These are phyloP conservation scores for Beauveria sp. DNA, from an alignment of 2,329 filamentous ascomycete genomes.

Conservation along the genomic window DNA sequence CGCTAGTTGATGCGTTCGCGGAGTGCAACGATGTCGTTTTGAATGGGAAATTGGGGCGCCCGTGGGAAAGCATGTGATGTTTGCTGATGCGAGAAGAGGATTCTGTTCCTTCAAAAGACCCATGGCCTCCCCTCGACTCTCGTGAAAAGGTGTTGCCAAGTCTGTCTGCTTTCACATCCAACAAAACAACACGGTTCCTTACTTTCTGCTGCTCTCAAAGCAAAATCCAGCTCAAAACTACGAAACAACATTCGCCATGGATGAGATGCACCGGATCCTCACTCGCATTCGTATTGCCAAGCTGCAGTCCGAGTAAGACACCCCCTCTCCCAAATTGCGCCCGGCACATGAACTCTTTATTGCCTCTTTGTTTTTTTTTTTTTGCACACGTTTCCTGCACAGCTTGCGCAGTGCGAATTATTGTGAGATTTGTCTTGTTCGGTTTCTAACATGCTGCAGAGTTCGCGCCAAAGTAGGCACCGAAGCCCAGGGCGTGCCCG, in stretches of 20 bases:
- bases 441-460: not conserved
- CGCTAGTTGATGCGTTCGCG: not conserved
- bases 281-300: constrained; percentile 41
- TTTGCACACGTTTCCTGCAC: not conserved
- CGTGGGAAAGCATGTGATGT: not conserved
- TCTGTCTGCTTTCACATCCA: not conserved
- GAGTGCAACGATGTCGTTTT: not conserved
- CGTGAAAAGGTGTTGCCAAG: not conserved
- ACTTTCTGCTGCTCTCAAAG: not conserved
- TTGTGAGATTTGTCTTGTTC: not conserved
- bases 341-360: not conserved
- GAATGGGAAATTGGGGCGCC: too few relatives aligned
- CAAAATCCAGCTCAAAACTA: too few relatives aligned
- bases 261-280: constrained; percentile 35
- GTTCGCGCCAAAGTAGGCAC: not conserved
- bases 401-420: not conserved
- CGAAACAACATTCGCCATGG: constrained; percentile 22
- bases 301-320: constrained; percentile 38
- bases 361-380: not conserved
- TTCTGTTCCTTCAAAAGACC: not conserved
- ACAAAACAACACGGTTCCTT: too few relatives aligned
- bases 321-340: not conserved
- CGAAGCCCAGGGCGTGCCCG: constrained; percentile 5
- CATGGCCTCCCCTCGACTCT: not conserved
- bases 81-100: not conserved